These are phyloP conservation scores for Serendipita vermifera DNA, from an alignment of 768 basidiomycete species.

Conservation along the genomic window DNA sequence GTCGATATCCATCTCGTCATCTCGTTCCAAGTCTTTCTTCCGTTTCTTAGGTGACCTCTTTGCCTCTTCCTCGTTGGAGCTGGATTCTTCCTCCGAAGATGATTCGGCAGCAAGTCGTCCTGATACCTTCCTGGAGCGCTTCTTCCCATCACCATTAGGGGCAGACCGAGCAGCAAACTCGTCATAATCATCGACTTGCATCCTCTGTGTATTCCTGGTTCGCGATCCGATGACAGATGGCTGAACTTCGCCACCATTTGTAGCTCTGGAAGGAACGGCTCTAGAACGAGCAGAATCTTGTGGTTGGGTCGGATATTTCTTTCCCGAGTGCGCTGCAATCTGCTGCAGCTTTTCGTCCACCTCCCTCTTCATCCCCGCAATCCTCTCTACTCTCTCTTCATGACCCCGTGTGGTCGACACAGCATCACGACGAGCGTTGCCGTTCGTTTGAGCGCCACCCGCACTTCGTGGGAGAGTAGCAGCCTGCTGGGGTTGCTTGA, in stretches of 20 bases:
- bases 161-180: too few relatives aligned
- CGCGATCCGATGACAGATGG: too few relatives aligned
- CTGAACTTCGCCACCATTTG: too few relatives aligned
- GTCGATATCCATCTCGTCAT: not conserved
- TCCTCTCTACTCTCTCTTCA: not conserved
- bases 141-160: too few relatives aligned
- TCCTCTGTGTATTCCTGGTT: too few relatives aligned
- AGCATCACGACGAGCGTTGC: not conserved
- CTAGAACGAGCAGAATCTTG: too few relatives aligned
- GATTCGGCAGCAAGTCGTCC: too few relatives aligned
- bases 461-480: not conserved
- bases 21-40: not conserved
- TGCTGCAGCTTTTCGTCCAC: conserved; percentile 6
- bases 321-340: not conserved
- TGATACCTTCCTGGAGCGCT: too few relatives aligned
- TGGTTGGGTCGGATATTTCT: too few relatives aligned
- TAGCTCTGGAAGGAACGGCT: too few relatives aligned
- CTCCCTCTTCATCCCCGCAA: not conserved
- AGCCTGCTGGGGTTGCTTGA: not conserved
- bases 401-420: not conserved
- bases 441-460: not conserved
- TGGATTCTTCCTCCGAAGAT: not conserved
- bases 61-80: not conserved
- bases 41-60: not conserved
- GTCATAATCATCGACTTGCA: too few relatives aligned